Evolutionary conservation across 371 early-diverging fungal genomes (phyloP), one percentile per base, ranked within the genome.

Genomic region (Dichotomocladium elegans): DNA sequence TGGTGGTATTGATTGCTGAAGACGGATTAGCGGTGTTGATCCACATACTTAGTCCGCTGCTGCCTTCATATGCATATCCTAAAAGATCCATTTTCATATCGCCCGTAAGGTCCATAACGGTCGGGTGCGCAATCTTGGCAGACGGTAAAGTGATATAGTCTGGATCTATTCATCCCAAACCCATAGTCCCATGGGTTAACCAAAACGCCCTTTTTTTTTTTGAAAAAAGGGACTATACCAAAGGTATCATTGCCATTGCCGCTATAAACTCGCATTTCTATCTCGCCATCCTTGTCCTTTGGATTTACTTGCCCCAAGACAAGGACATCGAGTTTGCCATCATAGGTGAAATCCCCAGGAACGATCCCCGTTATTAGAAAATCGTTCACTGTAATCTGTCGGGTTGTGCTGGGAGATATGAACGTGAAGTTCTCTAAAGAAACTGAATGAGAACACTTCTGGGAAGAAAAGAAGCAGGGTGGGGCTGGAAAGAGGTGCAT

Each of bases 321-420:
- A 17, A 95, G 67, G 2, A 95, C 57, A 63, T 95, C 96, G 41
- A 94, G 63, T 15, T 80, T 66, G 12, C 95, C 96, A 62, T 94
- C 95, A 61, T 85, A 86, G 57, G 93, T 85, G 44, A 78, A 93
- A 60, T 95, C 95, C 40, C 89, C 89, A 6, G 92, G 86, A 8
- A 94, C 76, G 17, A 91, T 81, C 49, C 88, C 88, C 26, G 83
- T 85, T 44, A 92, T 87, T 4, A 79, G 58, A 60, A 79, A 79
- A 10, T 64, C 61, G 1, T 53, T 19, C 12, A 64, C 41, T 44
- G 41, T 24, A 24, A 69, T 59, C 24, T 62, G 70, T 17, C 61
- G 69, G 50, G 46, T 58, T 35, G 48, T 51, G 10, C 54, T 52
- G 8, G 56, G 47, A 33, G 64, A 28, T 14, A 45, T 31, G 41